phyloP scores from a whole-genome alignment of 257 asterid genomes.

The Solanum chmielewskii region DNA sequence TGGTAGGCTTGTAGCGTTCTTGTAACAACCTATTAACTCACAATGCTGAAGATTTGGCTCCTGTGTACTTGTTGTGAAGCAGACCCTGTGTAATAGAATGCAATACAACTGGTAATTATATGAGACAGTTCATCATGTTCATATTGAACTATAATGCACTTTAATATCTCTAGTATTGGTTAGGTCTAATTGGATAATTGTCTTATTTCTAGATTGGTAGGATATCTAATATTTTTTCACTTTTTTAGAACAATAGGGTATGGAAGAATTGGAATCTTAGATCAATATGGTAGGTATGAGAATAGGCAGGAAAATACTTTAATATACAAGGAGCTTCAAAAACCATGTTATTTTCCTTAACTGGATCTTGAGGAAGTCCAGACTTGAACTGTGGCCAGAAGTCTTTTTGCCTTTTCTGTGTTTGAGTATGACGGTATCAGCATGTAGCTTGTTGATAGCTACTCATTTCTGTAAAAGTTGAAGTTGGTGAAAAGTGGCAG shows the following conservation, averaged over 20 bases:
- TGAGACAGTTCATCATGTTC: neutral
- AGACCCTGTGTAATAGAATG: neutral
- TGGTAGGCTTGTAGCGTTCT: neutral
- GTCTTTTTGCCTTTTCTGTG: neutral
- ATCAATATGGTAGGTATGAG: neutral
- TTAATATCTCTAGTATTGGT: neutral
- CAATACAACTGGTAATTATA: neutral
- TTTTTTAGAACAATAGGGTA: neutral
- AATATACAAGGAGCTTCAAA: neutral
- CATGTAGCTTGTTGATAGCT: neutral
- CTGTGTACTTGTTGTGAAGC: neutral
- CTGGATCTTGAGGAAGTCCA: neutral
- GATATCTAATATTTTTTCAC: neutral
- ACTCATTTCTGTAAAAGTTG: neutral
- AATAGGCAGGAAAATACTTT: neutral
- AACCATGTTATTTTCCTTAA: neutral
- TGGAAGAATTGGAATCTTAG: neutral
- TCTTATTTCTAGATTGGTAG: neutral
- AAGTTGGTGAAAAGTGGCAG: neutral
- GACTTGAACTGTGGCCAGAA: neutral
- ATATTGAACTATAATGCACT: neutral
- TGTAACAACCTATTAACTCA: neutral
- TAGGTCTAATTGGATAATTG: neutral
- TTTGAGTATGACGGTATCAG: neutral
- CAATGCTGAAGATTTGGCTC: neutral